Conservation (phyloP, 2,329 filamentous ascomycete species). For the Rhynchosporium secalis region DNA sequence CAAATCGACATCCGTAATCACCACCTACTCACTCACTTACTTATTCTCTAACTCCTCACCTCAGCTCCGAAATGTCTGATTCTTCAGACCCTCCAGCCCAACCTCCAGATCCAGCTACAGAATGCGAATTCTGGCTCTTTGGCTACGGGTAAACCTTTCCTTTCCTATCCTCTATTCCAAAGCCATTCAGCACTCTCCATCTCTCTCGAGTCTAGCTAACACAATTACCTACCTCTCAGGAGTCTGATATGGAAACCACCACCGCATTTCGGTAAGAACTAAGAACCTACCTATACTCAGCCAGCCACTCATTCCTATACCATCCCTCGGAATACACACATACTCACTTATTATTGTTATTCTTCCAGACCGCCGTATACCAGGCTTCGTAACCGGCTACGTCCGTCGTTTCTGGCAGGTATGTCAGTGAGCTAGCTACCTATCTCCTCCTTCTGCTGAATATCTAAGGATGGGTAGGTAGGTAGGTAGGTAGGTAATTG, state of each 20-base stretch:
- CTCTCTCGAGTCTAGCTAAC: background rate
- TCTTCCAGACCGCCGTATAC: slow-evolving; percentile 67
- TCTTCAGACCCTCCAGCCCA: background rate
- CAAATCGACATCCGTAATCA: too few relatives aligned
- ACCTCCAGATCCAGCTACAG: slow-evolving; percentile 4
- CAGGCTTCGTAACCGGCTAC: slow-evolving; percentile 90
- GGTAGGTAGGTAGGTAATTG: too few relatives aligned
- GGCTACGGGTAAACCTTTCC: slow-evolving; percentile 77
- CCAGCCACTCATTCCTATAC: too few relatives aligned
- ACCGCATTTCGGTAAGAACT: slow-evolving; percentile 71
- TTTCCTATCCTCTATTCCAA: background rate
- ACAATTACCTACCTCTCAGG: slow-evolving; percentile 48
- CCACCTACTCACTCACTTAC: too few relatives aligned
- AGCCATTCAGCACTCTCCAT: background rate
- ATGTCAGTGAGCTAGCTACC: slow-evolving; percentile 40
- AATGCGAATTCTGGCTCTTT: slow-evolving; percentile 84
- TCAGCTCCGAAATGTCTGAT: slow-evolving; percentile 15
- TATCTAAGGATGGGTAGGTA: too few relatives aligned
- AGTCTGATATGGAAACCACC: slow-evolving; percentile 98
- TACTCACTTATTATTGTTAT: background rate
- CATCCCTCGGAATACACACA: too few relatives aligned
- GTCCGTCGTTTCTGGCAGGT: slow-evolving; percentile 98
- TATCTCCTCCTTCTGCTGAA: slow-evolving; percentile 21
- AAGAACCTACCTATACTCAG: background rate
- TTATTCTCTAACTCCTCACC: too few relatives aligned